Base-by-base conservation (phyloP, 1,284 basidiomycete species). In the Papiliotrema nemorosa region DNA sequence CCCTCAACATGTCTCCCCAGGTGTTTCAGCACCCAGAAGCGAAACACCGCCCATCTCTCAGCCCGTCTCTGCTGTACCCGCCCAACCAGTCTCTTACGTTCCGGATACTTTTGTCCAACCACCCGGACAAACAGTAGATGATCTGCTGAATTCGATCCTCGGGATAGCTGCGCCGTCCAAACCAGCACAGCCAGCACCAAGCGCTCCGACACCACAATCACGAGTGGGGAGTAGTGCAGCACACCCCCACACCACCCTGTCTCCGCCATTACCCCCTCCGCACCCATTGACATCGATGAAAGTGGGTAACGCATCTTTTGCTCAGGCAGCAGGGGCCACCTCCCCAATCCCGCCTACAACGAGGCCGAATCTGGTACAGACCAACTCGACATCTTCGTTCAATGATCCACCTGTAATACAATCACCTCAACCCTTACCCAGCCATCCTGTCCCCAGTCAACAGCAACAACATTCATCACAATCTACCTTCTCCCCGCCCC, bases 121-220 rank as follows among this genome's bases (percentile, higher is more conserved):
- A 12, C 64, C 67, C 2, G 66, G 63, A 13, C 62, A 70, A 49
- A 70, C 68, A 1, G 70, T 67, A n/a, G 67, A 67, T 37, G 68
- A 72, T 49, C 52, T 72, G 10, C 54, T 72, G 21, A 66, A 55
- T 45, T 64, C 63, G 29, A 65, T 72, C 12, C 55, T 70, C 1
- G 68, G 67, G 4, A 37, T 59, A 2, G 50, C 52, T 16, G 44
- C 60, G 10, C 33, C 42, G 21, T 37, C 45, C n/a, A 24, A 25
- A 33, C 31, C 44, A 5, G 24, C 33, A 25, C 38, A 6, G 5
- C 50, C 44, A 3, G 7, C 37, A 4, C 33, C 21, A 5, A 49
- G 40, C 22, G 21, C 36, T 37, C 18, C 25, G 16, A 44, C 53
- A 12, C 43, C 18, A 27, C 25, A 26, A 7, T 10, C 33, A 22